Conservation (phyloP, 257 asterid species). For the Penstemon eatonii region DNA sequence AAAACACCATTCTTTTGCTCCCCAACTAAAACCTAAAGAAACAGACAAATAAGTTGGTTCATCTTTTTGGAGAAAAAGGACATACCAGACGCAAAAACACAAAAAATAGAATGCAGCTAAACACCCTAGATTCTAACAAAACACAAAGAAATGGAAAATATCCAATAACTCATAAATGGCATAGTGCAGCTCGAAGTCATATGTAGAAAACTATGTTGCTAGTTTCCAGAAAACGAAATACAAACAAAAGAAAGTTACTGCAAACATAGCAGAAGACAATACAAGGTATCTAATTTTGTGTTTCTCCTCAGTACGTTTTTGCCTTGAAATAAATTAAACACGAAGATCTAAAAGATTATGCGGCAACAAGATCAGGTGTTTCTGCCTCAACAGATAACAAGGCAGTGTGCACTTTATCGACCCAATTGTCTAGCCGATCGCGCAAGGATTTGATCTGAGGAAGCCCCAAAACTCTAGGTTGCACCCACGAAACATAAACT, state of each 20-base stretch:
- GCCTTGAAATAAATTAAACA: constrained; percentile 24
- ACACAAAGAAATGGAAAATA: too few relatives aligned
- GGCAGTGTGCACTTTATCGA: constrained; percentile 84
- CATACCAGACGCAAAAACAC: too few relatives aligned
- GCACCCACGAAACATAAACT: constrained; percentile 89
- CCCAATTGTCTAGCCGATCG: constrained; percentile 81
- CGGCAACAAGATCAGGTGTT: constrained; percentile 90
- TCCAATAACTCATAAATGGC: not conserved
- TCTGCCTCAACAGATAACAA: constrained; percentile 93
- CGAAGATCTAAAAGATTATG: constrained; percentile 38
- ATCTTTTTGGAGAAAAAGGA: too few relatives aligned
- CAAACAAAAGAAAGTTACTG: constrained; percentile 11
- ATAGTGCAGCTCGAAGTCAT: not conserved
- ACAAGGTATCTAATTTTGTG: constrained; percentile 16
- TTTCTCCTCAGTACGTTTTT: constrained; percentile 17
- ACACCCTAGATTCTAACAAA: too few relatives aligned
- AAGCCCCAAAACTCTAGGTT: constrained; percentile 91
- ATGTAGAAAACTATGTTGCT: constrained; percentile 25
- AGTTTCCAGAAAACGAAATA: constrained; percentile 6
- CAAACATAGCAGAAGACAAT: constrained; percentile 20
- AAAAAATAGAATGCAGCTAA: too few relatives aligned
- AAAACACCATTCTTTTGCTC: too few relatives aligned
- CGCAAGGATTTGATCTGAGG: constrained; percentile 84
- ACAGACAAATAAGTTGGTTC: too few relatives aligned
- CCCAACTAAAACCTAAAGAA: too few relatives aligned